Evolutionary conservation across 1,139 yeast species (phyloP), one percentile per base, ranked within the genome.

Genomic region (Pichia sorboxylosa): DNA sequence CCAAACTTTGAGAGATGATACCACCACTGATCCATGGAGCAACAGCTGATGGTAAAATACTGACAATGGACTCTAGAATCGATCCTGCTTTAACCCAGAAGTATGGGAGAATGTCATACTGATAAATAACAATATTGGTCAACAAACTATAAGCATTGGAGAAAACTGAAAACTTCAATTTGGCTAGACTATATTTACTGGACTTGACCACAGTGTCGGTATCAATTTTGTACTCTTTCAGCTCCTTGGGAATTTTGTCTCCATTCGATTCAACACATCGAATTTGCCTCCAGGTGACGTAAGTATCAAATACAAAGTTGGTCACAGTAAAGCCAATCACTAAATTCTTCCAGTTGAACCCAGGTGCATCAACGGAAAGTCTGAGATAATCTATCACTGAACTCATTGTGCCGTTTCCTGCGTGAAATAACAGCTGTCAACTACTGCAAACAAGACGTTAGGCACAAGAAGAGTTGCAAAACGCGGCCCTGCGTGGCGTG

Each of bases 101-200:
- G 40, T 66, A 66, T 16, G 95, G 90, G 39, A 83, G 59, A 5
- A 76, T 38, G 48, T 84, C 81, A 46, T 51, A 73, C 40, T 75
- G 64, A 47, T 81, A 62, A 37, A 74, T 58, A 7, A 66, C 64
- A 32, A 77, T 48, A 49, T 77, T 80, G 49, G 77, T 71, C 13
- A 67, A 45, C 31, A 79, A 60, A 6, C 66, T 59, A 48, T 66
- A 66, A 13, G 70, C 44, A 27, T 73, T 69, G 17, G 71, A 55
- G 35, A 81, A 55, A 35, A 82, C 63, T 2, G 79, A 68, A 52
- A 84, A 85, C 47, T 65, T 63, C 33, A 85, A 69, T 54, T 85
- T 87, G n/a, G 94, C 82, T 27, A 81, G 61, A 4, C 93, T 73
- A 52, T 90, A 90, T 23, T 66, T 71, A 51, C 82, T 87, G 3